Percentiles rank a stretch among this genome's conserved stretches.
Conservation (phyloP, 73 alveolate genomes). For the Paramecium biaurelia region DNA sequence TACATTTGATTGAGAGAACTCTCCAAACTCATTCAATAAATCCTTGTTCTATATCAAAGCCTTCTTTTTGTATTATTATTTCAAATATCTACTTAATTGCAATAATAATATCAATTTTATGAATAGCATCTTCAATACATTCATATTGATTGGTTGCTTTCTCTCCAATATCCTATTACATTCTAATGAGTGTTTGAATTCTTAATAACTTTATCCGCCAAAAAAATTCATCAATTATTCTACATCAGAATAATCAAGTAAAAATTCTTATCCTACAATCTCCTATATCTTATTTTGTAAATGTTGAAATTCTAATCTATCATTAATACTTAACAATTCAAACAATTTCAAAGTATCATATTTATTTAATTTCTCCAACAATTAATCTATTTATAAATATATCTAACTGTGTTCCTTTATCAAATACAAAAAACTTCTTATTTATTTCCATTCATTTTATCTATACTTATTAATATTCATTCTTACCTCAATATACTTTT, state of each 20-base stretch:
- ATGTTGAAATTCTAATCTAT: not conserved
- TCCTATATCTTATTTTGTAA: not conserved
- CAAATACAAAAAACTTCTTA: not conserved
- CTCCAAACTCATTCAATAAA: not conserved
- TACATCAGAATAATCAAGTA: not conserved
- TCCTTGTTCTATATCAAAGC: not conserved
- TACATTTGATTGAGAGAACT: not conserved
- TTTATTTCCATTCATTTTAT: not conserved
- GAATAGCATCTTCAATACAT: not conserved
- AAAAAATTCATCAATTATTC: not conserved
- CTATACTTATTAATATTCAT: not conserved
- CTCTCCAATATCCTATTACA: not conserved
- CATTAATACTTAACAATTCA: not conserved
- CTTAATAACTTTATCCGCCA: not conserved
- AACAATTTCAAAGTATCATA: not conserved
- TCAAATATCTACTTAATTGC: slow-evolving; percentile 23
- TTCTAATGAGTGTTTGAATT: not conserved
- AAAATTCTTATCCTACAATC: not conserved
- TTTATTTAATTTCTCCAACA: not conserved
- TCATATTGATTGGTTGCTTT: not conserved
- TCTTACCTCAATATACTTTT: not conserved
- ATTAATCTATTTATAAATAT: not conserved
- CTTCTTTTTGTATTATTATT: not conserved
- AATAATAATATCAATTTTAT: not conserved
- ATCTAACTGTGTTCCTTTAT: not conserved